Base-by-base conservation (phyloP, 1,284 basidiomycete species). In the Apiotrichum domesticum region DNA sequence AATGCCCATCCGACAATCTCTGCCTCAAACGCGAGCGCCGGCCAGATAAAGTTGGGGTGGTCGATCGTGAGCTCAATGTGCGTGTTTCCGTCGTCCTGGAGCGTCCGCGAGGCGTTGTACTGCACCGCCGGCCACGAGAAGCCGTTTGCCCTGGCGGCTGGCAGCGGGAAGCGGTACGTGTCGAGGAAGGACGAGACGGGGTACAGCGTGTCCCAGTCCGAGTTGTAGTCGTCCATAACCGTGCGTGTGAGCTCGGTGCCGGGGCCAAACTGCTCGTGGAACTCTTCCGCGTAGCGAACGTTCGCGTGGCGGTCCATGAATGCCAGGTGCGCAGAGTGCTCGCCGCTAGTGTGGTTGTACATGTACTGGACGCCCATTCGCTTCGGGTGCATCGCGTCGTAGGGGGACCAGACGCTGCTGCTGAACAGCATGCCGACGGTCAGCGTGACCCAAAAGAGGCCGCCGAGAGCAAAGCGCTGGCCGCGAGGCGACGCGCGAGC, bases 11-110 rank as follows among this genome's bases (percentile, higher is more conserved):
- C 78, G 14, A 94, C 73, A 6, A 98, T 89, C 61, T 96, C 87
- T 0, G 91, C 94, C 54, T 94, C 87, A 67, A 98, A 98, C 0
- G 91, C 88, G 53, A 98, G 82, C 1, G 90, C 91, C 83, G 70
- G 55, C 61, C 54, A 70, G 10, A 73, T 70, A 10, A 75, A 55
- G 9, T 86, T 87, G 2, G 90, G 88, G 77, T 97, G 93, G 46
- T 83, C 78, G 46, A 97, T 81, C 46, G 81, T 77, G 35, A 98
- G 71, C 5, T 84, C 86, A 51, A 98, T 72, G 50, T 80, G 83
- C 55, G 92, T 80, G 2, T 82, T 81, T 6, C 85, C 66, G 44
- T 66, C 58, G 83, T 10, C 77, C 66, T 13, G 81, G 78, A 35
- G 80, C 66, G 4, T 82, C 37, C 68, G 68, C 3, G 56, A 53